phyloP scores from a whole-genome alignment of 2,329 filamentous ascomycete genomes.

The Coleophoma cylindrospora region DNA sequence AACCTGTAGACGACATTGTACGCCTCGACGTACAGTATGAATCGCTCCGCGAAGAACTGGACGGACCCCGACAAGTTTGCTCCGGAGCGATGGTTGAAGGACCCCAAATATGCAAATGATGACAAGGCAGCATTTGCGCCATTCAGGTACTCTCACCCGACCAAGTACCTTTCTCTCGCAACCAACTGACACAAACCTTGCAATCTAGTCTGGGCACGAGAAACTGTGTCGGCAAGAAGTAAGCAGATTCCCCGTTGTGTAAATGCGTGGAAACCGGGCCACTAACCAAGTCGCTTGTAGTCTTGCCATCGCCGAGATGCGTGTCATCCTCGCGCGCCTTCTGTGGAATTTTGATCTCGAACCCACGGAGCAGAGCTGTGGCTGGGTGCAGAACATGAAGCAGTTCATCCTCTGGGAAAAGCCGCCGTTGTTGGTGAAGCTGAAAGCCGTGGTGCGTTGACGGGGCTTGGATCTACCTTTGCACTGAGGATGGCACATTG shows the following conservation, averaged over 20 bases:
- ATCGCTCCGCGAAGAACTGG: background rate
- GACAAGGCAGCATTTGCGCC: background rate
- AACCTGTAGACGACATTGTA: background rate
- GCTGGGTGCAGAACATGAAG: constrained; percentile 1
- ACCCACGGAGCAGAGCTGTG: background rate
- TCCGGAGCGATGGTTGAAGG: constrained; percentile 1
- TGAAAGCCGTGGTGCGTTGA: background rate
- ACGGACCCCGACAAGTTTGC: background rate
- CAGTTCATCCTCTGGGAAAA: constrained; percentile 3
- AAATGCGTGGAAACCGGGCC: background rate
- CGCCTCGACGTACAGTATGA: background rate
- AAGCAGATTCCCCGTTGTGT: background rate
- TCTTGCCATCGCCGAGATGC: constrained; percentile 4
- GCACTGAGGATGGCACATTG: no score
- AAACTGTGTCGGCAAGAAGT: constrained; percentile 1
- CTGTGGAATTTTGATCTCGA: constrained; percentile 9
- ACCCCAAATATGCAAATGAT: background rate
- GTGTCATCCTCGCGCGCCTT: constrained; percentile 1
- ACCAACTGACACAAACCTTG: no score
- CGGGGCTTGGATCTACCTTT: background rate
- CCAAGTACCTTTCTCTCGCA: no score
- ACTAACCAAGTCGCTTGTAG: background rate
- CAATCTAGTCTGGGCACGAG: background rate
- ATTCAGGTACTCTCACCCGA: background rate
- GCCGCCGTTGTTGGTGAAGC: background rate